These are phyloP conservation scores for Musa acuminata DNA, from an alignment of 176 grass and related monocot genomes.

Conservation along the genomic window DNA sequence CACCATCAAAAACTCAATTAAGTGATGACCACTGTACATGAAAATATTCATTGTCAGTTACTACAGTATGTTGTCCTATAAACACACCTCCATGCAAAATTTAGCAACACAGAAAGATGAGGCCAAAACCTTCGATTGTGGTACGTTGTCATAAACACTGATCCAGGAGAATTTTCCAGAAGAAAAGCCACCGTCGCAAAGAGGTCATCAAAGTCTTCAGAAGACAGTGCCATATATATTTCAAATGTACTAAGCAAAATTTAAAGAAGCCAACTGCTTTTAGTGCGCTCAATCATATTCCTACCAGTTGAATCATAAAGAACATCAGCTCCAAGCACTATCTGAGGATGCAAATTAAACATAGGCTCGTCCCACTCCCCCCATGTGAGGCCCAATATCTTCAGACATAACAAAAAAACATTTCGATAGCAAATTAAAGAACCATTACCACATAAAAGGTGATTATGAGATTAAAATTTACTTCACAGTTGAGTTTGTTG, in stretches of 20 bases:
- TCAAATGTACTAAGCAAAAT: neutral
- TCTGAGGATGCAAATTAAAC: conserved; percentile 56
- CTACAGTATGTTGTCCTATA: conserved; percentile 1
- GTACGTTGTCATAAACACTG: conserved; percentile 74
- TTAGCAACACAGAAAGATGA: neutral
- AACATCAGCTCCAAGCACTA: conserved; percentile 81
- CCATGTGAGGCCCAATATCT: conserved; percentile 76
- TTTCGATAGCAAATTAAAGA: neutral
- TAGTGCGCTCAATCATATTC: neutral
- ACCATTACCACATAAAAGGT: neutral
- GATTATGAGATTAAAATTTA: conserved; percentile 21
- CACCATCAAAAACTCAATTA: conserved; percentile 84
- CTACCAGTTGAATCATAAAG: conserved; percentile 67
- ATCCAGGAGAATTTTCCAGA: conserved; percentile 40
- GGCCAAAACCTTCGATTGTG: conserved; percentile 62
- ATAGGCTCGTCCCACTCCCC: conserved; percentile 59
- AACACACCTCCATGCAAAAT: neutral
- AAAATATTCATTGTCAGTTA: conserved; percentile 5
- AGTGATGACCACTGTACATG: conserved; percentile 58
- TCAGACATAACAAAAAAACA: neutral
- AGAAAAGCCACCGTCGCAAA: conserved; percentile 63
- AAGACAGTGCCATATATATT: conserved; percentile 3
- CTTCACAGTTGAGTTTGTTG: conserved; percentile 51
- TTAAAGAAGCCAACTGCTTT: neutral
- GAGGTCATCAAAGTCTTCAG: conserved; percentile 68